Base-by-base conservation (phyloP, 371 early-diverging fungal genomes). In the Rhizomucor pusillus region DNA sequence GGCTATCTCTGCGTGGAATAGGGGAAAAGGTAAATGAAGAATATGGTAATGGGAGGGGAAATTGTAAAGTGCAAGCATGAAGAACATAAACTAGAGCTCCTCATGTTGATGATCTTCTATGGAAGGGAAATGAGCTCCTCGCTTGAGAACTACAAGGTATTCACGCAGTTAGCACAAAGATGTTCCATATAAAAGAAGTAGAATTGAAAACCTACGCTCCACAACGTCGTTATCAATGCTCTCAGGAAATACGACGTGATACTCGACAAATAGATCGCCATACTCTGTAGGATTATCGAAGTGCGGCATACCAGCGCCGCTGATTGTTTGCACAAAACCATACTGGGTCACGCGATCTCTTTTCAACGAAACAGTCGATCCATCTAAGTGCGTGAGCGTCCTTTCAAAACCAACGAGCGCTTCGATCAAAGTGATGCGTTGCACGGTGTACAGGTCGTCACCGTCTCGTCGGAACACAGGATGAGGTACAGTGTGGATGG, bases 241-340 rank as follows among this genome's bases (percentile, higher is more conserved):
- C 5, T 66, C 69, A n/a, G 99, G 99, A 81, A 95, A 97, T 16
- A 77, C 69, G 35, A 98, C 83, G 46, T 83, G 84, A 70, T 95
- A 97, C 59, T 89, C 89, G 36, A 97, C 85, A 69, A 84, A 94
- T 34, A 98, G 71, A 66, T 92, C 88, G 23, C 99, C 99, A 52
- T 83, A 78, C 40, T 87, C 74, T 46, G 71, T 69, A 1, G 86
- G 80, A 12, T 82, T 61, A 24, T 85, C 79, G 56, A 79, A 75
- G 36, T 63, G 50, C 4, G 92, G 91, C 91, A 91, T 91, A 37
- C 98, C 98, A 69, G 90, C 84, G n/a, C 85, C 87, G 23, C 66
- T 56, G 56, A 96, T 77, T 25, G 76, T 79, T 73, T 97, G 91
- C 11, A 90, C 82, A 62, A 69, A 82, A 0, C 84, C 86, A 56